Conservation (phyloP, 169 alveolate genomes). For the Plasmodium knowlesi region DNA sequence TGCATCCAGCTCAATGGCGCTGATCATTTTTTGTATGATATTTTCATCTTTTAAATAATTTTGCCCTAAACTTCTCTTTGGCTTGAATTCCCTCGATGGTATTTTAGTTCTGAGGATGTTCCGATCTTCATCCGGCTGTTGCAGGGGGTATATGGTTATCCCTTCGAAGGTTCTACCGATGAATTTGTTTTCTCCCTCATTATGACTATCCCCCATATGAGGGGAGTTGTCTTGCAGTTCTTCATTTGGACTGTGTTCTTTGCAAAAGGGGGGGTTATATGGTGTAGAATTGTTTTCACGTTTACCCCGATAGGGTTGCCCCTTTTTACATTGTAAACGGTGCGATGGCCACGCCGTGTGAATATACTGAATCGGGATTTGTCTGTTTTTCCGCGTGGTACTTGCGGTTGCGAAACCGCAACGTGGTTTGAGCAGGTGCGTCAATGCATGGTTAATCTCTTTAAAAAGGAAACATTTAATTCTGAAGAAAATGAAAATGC, state of each 20-base stretch:
- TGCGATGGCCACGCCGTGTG: not conserved
- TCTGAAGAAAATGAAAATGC: not conserved
- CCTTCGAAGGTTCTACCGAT: conserved; percentile 48
- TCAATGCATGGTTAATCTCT: not conserved
- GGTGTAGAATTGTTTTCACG: not conserved
- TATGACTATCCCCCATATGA: not conserved
- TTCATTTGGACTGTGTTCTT: not conserved
- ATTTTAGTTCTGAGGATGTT: conserved; percentile 5
- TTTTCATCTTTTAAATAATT: conserved; percentile 86
- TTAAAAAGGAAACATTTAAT: not conserved
- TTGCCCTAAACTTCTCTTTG: conserved; percentile 89
- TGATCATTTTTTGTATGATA: conserved; percentile 54
- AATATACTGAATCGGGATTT: not conserved
- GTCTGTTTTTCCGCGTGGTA: not conserved
- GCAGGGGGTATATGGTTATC: conserved; percentile 30
- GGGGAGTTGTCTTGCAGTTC: not conserved
- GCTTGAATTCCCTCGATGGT: conserved; percentile 80
- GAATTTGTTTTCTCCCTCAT: not conserved
- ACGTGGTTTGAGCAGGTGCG: not conserved
- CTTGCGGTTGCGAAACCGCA: not conserved
- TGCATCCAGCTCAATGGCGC: conserved; percentile 22
- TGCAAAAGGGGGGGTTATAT: not conserved
- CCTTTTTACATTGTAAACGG: not conserved
- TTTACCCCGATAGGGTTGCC: not conserved
- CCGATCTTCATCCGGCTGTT: conserved; percentile 11